Evolutionary conservation across 371 early-diverging fungal genomes (phyloP), one percentile per base, ranked within the genome.

Genomic region (Sporodiniella umbellata): DNA sequence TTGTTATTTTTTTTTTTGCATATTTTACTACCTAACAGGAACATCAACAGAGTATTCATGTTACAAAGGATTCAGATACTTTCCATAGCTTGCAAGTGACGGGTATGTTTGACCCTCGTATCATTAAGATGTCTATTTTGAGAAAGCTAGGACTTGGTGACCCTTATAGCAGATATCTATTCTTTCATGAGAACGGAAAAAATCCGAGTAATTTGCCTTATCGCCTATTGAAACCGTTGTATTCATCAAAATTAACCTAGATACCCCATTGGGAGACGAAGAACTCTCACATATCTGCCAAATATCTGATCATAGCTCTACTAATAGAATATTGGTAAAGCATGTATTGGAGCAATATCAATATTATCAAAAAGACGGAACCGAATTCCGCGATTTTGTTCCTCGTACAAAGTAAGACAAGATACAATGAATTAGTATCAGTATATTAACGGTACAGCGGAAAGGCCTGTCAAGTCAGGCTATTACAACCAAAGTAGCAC

Each of bases 121-220:
- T 53, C 18, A 63, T 75, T 37, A 75, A 72, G 33, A 53, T 54
- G 35, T 55, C 60, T 25, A 75, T 75, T 26, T 37, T 72, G 21
- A 62, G 66, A 46, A 76, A 72, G 35, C 33, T 72, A 43, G 64
- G 72, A 10, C 26, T 75, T 8, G 62, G 66, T 35, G 69, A 54
- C 22, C 55, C 44, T 37, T 53, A 46, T 50, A 60, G 62, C 15
- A 45, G 51, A 48, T 72, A 65, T 42, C 46, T 58, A 8, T 76
- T 68, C 40, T 76, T 57, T 31, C 76, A 72, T 60, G 72, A 72
- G 42, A 72, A 72, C 43, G 76, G 72, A 21, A 55, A 63, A 30
- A 57, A 66, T 25, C 57, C 70, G 39, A 69, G 75, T 60, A 62
- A 64, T 15, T n/a, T n/a, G n/a, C n/a, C n/a, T n/a, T n/a, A n/a